These are phyloP conservation scores for Arctostaphylos glauca DNA, from an alignment of 148 eudicot species.

Conservation along the genomic window DNA sequence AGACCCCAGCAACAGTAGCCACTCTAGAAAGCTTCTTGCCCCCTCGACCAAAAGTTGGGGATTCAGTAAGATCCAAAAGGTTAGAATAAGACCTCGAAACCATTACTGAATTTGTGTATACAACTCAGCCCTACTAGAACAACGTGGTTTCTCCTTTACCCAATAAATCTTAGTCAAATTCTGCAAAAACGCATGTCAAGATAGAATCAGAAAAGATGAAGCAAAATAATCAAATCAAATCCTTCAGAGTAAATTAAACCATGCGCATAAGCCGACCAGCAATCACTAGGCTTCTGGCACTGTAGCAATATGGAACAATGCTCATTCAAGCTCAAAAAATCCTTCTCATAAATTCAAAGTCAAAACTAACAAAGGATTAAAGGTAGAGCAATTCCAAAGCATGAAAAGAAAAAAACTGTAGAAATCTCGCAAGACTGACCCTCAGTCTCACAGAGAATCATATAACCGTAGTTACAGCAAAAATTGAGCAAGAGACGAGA, in stretches of 20 bases:
- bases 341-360: neutral
- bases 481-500: neutral
- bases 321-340: neutral
- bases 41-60: slow-evolving; percentile 42
- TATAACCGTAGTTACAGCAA: neutral
- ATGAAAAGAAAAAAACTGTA: neutral
- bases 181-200: neutral
- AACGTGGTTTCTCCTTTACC: slow-evolving; percentile 24
- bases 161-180: slow-evolving; percentile 7
- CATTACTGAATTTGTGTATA: slow-evolving; percentile 31
- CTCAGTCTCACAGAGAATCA: neutral
- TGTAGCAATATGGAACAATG: neutral
- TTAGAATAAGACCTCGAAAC: slow-evolving; percentile 83
- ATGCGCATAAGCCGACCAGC: neutral
- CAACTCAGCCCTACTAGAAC: neutral
- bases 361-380: neutral
- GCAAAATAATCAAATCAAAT: neutral
- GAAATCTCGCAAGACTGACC: neutral
- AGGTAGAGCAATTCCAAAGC: neutral
- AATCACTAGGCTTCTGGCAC: neutral
- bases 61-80: slow-evolving; percentile 65
- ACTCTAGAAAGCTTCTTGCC: slow-evolving; percentile 62
- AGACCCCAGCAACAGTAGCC: slow-evolving; percentile 66
- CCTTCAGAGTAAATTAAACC: neutral
- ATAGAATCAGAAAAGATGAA: neutral